Percentiles rank a stretch among this genome's conserved stretches.
Evolutionary conservation across 345 rosid genomes (phyloP).

Genomic region (Corchorus capsularis): DNA sequence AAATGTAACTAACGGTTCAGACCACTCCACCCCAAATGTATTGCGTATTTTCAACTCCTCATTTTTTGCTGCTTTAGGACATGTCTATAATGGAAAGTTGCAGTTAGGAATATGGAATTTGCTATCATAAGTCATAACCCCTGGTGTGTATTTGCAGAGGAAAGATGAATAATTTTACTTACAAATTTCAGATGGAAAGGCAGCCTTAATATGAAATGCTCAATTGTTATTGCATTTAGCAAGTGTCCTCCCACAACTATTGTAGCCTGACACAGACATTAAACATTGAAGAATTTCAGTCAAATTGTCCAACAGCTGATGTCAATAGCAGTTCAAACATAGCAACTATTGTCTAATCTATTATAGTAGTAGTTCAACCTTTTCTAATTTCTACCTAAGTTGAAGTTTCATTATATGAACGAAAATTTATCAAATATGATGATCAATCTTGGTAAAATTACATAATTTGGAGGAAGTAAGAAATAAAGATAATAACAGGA

Average conservation of each 20-base stretch:
- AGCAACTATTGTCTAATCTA: neutral
- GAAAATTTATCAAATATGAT: neutral
- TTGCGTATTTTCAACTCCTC: slow-evolving; percentile 69
- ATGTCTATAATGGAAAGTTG: slow-evolving; percentile 46
- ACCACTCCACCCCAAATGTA: slow-evolving; percentile 77
- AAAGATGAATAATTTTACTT: slow-evolving; percentile 32
- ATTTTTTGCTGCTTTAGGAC: slow-evolving; percentile 65
- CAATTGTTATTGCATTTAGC: slow-evolving; percentile 80
- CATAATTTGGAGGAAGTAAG: neutral
- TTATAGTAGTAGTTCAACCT: too few species aligned
- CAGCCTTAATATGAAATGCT: slow-evolving; percentile 89
- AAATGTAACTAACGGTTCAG: slow-evolving; percentile 86
- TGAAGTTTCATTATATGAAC: slow-evolving; percentile 3
- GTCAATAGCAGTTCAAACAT: neutral
- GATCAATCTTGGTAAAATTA: too few species aligned
- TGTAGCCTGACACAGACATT: slow-evolving; percentile 63
- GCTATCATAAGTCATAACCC: neutral
- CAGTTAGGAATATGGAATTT: slow-evolving; percentile 1
- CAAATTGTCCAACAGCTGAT: neutral
- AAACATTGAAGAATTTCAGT: slow-evolving; percentile 1
- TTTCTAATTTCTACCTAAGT: neutral
- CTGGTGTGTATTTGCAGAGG: neutral
- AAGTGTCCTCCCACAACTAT: slow-evolving; percentile 71
- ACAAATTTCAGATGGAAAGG: slow-evolving; percentile 92
- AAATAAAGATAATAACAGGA: neutral